Evolutionary conservation across 495 filamentous ascomycete species (phyloP), one percentile per base, ranked within the genome.

Genomic region (Paragyromitra xinjiangensis): DNA sequence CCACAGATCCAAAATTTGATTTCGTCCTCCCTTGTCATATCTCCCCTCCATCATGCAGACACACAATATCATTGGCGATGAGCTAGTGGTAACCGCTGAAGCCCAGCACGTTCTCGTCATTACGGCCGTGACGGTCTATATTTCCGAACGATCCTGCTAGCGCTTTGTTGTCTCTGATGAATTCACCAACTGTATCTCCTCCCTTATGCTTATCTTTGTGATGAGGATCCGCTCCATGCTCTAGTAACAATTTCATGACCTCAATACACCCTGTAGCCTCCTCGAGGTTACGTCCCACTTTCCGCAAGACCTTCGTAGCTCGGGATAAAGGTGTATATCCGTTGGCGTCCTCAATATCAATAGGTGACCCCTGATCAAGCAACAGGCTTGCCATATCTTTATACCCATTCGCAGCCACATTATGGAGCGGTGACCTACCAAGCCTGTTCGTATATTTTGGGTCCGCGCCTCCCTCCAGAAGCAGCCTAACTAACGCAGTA

Each of bases 341-440:
- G 12, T 44, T 50, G 9, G 50, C 12, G 44, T 76, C 73, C 26
- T 82, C 80, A 50, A 83, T 77, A 3, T 84, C 82, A 22, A 86
- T 66, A n/a, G 39, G 34, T 2, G 19, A 78, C 81, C 44, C 73
- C 44, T 73, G n/a, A 40, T 66, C 40, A 12, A 90, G 82, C 61
- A 90, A 78, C 81, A 87, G 66, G 78, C 86, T 83, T 22, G 84
- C 86, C 55, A 89, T 77, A 24, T 84, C 81, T 61, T 80, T 78
- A 75, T 90, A 88, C 14, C 88, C 88, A 26, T 86, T 87, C 45
- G 85, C 86, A 67, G 87, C 86, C 14, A 88, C 87, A 86, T 86
- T 88, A 81, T 89, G 87, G 68, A 90, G 72, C 40, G 88, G 86
- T 48, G 85, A 88, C 63, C 88, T 77, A 26, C 87, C 85, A 45